These are phyloP conservation scores for Lasiodiplodia citricola DNA, from an alignment of 2,329 filamentous ascomycete genomes.

Conservation along the genomic window DNA sequence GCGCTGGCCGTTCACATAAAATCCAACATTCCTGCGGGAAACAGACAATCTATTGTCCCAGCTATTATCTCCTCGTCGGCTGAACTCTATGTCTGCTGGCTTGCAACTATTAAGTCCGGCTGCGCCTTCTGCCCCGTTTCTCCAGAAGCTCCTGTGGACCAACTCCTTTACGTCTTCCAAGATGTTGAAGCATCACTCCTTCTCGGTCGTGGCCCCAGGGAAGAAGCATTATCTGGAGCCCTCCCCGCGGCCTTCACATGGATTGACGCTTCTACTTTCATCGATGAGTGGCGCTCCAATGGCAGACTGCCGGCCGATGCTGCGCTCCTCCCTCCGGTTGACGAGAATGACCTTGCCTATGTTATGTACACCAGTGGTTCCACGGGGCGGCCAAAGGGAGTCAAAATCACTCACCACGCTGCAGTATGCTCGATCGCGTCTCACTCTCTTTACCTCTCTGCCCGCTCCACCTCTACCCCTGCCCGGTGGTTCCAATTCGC, in stretches of 20 bases:
- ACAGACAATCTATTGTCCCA: conserved; percentile 10
- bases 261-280: conserved; percentile 18
- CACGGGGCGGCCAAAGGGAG: conserved; percentile 25
- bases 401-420: conserved; percentile 23
- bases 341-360: conserved; percentile 25
- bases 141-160: conserved; percentile 68
- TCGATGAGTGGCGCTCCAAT: conserved; percentile 9
- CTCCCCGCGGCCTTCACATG: conserved; percentile 29
- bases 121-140: conserved; percentile 81
- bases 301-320: conserved; percentile 34
- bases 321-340: background rate
- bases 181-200: conserved; percentile 22
- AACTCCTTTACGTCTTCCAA: conserved; percentile 42
- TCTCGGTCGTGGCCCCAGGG: conserved; percentile 7
- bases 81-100: conserved; percentile 72
- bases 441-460: conserved; percentile 61
- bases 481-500: conserved; percentile 79
- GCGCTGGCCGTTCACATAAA: conserved; percentile 12
- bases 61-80: conserved; percentile 52
- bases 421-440: conserved; percentile 48
- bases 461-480: conserved; percentile 51
- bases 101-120: conserved; percentile 76
- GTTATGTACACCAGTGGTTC: conserved; percentile 27
- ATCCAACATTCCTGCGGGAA: background rate
- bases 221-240: conserved; percentile 36